These are phyloP conservation scores for Xerocomus cyaneibrunnescens DNA, from an alignment of 1,284 basidiomycete species.

Conservation along the genomic window DNA sequence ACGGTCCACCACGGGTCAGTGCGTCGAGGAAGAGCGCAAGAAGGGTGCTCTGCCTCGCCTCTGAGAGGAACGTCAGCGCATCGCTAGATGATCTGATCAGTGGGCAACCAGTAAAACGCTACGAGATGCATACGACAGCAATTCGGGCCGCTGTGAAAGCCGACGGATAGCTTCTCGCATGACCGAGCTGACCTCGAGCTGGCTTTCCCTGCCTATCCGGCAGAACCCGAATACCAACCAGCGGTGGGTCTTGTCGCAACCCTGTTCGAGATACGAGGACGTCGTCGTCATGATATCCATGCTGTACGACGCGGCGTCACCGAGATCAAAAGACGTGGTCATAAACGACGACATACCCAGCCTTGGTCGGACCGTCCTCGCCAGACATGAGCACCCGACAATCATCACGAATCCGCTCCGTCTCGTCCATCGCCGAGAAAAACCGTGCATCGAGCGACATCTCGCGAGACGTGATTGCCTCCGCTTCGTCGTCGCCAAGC, in stretches of 20 bases:
- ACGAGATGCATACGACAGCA: slow-evolving; percentile 63
- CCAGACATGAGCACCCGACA: slow-evolving; percentile 88
- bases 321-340: background rate
- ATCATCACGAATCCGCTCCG: slow-evolving; percentile 79
- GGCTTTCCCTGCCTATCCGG: slow-evolving; percentile 72
- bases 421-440: slow-evolving; percentile 86
- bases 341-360: slow-evolving; percentile 57
- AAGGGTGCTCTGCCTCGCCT: slow-evolving; percentile 80
- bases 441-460: slow-evolving; percentile 71
- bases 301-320: slow-evolving; percentile 39
- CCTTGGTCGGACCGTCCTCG: slow-evolving; percentile 76
- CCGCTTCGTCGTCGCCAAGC: slow-evolving; percentile 69
- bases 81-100: slow-evolving; percentile 51
- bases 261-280: slow-evolving; percentile 81
- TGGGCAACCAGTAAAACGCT: background rate
- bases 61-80: slow-evolving; percentile 72
- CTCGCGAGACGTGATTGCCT: slow-evolving; percentile 76
- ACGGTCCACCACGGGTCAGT: slow-evolving; percentile 77
- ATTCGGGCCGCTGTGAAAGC: slow-evolving; percentile 70
- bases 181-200: slow-evolving; percentile 72
- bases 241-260: slow-evolving; percentile 85
- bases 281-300: slow-evolving; percentile 88
- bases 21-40: slow-evolving; percentile 83
- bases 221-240: slow-evolving; percentile 89
- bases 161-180: slow-evolving; percentile 77